Evolutionary conservation across 345 rosid species (phyloP).

Genomic region (Boechera stricta): DNA sequence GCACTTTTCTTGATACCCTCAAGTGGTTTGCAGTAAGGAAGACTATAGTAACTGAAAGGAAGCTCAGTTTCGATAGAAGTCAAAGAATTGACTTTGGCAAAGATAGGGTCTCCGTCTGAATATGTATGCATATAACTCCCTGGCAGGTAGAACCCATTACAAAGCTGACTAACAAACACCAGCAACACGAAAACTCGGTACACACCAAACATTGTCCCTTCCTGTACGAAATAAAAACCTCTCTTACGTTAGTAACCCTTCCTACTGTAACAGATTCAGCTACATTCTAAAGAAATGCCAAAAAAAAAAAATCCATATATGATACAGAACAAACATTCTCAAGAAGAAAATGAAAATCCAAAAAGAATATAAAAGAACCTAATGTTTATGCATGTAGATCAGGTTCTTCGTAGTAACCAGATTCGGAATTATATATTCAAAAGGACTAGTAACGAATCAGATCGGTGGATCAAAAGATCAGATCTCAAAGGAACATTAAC

Average conservation of each 20-base stretch:
- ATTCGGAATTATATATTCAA: conserved; percentile 4
- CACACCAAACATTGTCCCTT: conserved; percentile 45
- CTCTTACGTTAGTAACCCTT: conserved; percentile 25
- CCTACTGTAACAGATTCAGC: neutral
- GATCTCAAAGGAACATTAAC: conserved; percentile 35
- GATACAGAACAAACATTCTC: neutral
- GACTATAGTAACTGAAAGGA: conserved; percentile 81
- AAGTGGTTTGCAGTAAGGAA: conserved; percentile 73
- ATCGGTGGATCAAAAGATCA: conserved; percentile 22
- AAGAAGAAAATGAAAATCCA: neutral
- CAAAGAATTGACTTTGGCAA: conserved; percentile 80
- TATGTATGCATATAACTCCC: conserved; percentile 91
- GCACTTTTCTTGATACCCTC: conserved; percentile 74
- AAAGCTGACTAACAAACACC: conserved; percentile 50
- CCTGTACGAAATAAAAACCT: conserved; percentile 16
- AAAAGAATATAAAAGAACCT: neutral
- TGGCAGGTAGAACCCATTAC: conserved; percentile 81
- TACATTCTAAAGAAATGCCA: neutral
- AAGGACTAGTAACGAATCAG: neutral
- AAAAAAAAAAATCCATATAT: neutral
- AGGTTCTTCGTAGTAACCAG: conserved; percentile 17
- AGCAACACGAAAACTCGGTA: conserved; percentile 51
- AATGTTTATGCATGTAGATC: conserved; percentile 30
- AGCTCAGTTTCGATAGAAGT: conserved; percentile 94
- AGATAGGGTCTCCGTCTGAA: conserved; percentile 53